phyloP scores from a whole-genome alignment of 2,329 filamentous ascomycete genomes.

The Aspergillus ustus region DNA sequence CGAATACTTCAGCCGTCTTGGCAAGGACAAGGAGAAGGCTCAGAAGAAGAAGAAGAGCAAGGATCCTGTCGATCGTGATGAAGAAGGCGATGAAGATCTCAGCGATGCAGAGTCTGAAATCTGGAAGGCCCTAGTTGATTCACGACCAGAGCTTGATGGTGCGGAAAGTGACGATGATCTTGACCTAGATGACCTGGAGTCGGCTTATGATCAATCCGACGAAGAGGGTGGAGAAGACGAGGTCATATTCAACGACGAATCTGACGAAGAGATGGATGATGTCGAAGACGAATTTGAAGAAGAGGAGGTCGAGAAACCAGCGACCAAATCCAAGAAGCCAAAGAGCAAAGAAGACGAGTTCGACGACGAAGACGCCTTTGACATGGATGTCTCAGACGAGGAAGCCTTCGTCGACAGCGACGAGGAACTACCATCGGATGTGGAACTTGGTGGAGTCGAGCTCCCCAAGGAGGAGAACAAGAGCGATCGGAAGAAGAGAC shows the following conservation, averaged over 20 bases:
- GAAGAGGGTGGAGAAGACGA: constrained; percentile 49
- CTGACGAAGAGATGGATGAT: constrained; percentile 51
- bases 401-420: constrained; percentile 57
- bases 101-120: constrained; percentile 78
- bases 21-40: constrained; percentile 59
- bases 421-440: constrained; percentile 58
- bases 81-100: constrained; percentile 48
- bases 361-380: constrained; percentile 59
- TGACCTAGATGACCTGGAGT: constrained; percentile 60
- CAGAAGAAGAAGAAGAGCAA: constrained; percentile 60
- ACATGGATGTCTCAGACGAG: constrained; percentile 53
- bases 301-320: constrained; percentile 48
- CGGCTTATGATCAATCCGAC: constrained; percentile 52
- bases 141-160: constrained; percentile 75
- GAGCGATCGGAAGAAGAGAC: constrained; percentile 65
- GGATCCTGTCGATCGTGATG: constrained; percentile 52
- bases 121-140: constrained; percentile 87
- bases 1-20: constrained; percentile 83
- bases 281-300: constrained; percentile 55
- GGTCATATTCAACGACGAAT: constrained; percentile 54
- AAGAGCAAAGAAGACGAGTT: constrained; percentile 41
- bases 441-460: constrained; percentile 51
- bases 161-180: constrained; percentile 60
- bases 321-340: constrained; percentile 30
- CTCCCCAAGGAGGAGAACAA: constrained; percentile 46